These are phyloP conservation scores for Vitis vinifera DNA, from an alignment of 164 flowering plant species.

Conservation along the genomic window DNA sequence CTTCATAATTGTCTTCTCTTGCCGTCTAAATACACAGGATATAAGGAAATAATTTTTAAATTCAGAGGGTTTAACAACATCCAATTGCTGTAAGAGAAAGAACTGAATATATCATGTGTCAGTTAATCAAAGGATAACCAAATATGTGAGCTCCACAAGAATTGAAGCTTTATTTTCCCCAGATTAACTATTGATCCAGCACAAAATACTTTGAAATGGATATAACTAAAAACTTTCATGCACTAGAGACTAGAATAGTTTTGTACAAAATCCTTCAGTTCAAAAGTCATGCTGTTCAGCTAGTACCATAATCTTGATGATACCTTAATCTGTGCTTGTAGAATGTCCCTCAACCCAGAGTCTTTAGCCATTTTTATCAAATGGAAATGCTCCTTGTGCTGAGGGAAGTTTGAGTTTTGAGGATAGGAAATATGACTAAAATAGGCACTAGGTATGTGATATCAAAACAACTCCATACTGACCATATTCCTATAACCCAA, in stretches of 20 bases:
- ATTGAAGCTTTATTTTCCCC: neutral
- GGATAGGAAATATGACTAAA: neutral
- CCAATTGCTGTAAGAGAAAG: neutral
- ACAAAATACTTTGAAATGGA: too few species aligned
- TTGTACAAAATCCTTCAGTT: too few species aligned
- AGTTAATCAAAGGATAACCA: neutral
- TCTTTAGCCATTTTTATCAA: neutral
- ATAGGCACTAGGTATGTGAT: too few species aligned
- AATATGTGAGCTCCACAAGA: neutral
- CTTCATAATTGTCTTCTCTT: conserved; percentile 90
- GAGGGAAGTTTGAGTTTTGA: neutral
- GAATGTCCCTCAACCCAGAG: neutral
- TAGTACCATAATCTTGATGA: too few species aligned
- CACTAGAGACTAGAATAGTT: too few species aligned
- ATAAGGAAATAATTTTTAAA: neutral
- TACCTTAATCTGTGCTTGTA: neutral
- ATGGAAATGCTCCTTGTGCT: neutral
- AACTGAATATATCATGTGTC: neutral
- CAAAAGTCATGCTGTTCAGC: too few species aligned
- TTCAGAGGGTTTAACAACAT: neutral
- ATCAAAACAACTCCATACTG: too few species aligned
- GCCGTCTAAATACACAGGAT: conserved; percentile 52
- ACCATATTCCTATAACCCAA: too few species aligned
- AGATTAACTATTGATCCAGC: too few species aligned
- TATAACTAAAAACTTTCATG: too few species aligned